Conservation (phyloP, 1,139 yeast genomes). For the Kodamaea plutei region DNA sequence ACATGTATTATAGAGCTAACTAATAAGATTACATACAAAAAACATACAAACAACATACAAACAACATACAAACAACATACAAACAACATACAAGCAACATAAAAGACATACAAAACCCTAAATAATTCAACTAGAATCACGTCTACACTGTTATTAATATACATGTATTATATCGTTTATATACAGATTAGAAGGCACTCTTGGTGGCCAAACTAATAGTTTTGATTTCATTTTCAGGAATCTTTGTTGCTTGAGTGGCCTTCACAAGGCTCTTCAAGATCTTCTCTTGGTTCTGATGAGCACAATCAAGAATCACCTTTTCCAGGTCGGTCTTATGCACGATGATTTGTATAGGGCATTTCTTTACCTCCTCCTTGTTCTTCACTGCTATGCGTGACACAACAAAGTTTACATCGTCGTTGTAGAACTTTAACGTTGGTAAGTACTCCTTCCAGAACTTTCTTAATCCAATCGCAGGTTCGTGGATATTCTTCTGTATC, state of each 20-base stretch:
- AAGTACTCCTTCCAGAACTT: constrained; percentile 69
- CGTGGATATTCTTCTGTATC: constrained; percentile 24
- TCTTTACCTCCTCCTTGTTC: constrained; percentile 34
- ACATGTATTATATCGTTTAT: no score
- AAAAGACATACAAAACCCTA: no score
- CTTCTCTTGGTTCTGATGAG: constrained; percentile 19
- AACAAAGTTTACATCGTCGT: constrained; percentile 61
- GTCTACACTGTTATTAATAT: no score
- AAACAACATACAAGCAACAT: no score
- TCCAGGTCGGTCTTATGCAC: constrained; percentile 22
- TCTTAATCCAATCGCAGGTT: constrained; percentile 36
- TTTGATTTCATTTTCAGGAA: constrained; percentile 9
- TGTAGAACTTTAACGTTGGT: constrained; percentile 79
- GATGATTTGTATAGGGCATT: constrained; percentile 45
- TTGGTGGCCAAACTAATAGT: no score
- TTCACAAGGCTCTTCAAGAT: constrained; percentile 32
- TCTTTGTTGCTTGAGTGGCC: constrained; percentile 24
- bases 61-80: no score
- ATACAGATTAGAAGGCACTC: no score
- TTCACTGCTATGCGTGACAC: constrained; percentile 53
- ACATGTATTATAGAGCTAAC: not conserved
- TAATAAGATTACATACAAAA: no score
- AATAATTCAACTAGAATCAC: no score
- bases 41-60: no score
- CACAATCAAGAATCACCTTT: constrained; percentile 30